Evolutionary conservation across 345 rosid species (phyloP).

Genomic region (Syzygium aromaticum): DNA sequence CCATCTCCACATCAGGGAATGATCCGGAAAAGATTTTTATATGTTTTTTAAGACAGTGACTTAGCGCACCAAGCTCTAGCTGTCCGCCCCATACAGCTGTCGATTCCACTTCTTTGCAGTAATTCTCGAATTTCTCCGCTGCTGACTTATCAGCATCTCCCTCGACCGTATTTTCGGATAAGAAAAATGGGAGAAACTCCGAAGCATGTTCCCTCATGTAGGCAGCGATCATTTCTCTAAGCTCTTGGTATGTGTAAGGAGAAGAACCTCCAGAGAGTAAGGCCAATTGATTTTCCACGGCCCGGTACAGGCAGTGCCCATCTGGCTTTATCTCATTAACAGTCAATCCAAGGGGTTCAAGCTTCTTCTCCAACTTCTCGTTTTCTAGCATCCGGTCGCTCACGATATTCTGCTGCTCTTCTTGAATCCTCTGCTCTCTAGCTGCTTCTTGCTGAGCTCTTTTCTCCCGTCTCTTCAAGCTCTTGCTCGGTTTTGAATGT

Average conservation of each 20-base stretch:
- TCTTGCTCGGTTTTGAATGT: slow-evolving; percentile 60
- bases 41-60: slow-evolving; percentile 42
- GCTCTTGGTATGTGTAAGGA: slow-evolving; percentile 53
- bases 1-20: slow-evolving; percentile 71
- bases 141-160: slow-evolving; percentile 21
- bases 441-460: slow-evolving; percentile 89
- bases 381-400: slow-evolving; percentile 67
- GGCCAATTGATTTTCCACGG: slow-evolving; percentile 81
- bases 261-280: slow-evolving; percentile 51
- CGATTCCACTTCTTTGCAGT: slow-evolving; percentile 57
- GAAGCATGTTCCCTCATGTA: slow-evolving; percentile 61
- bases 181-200: slow-evolving; percentile 55
- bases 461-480: slow-evolving; percentile 71
- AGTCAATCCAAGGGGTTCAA: slow-evolving; percentile 59
- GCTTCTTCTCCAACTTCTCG: slow-evolving; percentile 42
- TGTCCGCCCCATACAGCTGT: slow-evolving; percentile 74
- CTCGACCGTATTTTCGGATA: slow-evolving; percentile 25
- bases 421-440: slow-evolving; percentile 84
- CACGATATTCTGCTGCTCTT: slow-evolving; percentile 68
- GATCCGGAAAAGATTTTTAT: slow-evolving; percentile 55
- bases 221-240: slow-evolving; percentile 73
- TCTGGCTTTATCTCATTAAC: slow-evolving; percentile 78
- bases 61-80: slow-evolving; percentile 56
- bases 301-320: slow-evolving; percentile 90
- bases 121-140: slow-evolving; percentile 40